A percentile compares a stretch with the other conserved stretches of the same genome.
These are phyloP conservation scores for Colletotrichum sidae DNA, from an alignment of 2,329 filamentous ascomycete species.

Conservation along the genomic window DNA sequence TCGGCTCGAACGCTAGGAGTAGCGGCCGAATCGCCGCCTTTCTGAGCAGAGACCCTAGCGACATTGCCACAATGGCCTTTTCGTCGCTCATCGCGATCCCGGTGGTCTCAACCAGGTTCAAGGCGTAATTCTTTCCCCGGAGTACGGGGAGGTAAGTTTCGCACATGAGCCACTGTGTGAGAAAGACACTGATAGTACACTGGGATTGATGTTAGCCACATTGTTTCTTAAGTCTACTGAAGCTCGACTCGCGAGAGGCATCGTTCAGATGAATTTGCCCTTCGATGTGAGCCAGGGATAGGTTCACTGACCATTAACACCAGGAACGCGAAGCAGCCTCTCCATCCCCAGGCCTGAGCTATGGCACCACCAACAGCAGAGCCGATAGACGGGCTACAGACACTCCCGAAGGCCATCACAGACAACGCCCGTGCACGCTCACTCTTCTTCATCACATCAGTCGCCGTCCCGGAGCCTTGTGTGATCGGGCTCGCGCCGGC, in stretches of 20 bases:
- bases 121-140: constrained; percentile 6
- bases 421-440: constrained; percentile 17
- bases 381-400: constrained; percentile 23
- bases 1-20: constrained; percentile 11
- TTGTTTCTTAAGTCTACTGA: too few relatives aligned
- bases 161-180: constrained; percentile 24
- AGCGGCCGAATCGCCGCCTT: constrained; percentile 16
- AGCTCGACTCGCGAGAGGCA: too few relatives aligned
- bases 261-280: too few relatives aligned
- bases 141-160: constrained; percentile 24
- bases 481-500: constrained; percentile 26
- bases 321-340: constrained; percentile 21
- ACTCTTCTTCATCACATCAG: constrained; percentile 19
- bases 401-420: constrained; percentile 26
- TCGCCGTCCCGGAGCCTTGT: constrained; percentile 21
- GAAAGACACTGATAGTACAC: constrained; percentile 15
- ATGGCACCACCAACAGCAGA: constrained; percentile 16
- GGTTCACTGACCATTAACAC: constrained; percentile 18
- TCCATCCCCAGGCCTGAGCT: constrained; percentile 21
- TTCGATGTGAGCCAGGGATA: not conserved
- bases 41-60: constrained; percentile 9
- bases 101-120: not conserved
- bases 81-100: not conserved
- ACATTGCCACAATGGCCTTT: not conserved
- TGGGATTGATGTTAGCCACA: not conserved